Evolutionary conservation across 1,284 basidiomycete genomes (phyloP).

Genomic region (Sutorius eximius): DNA sequence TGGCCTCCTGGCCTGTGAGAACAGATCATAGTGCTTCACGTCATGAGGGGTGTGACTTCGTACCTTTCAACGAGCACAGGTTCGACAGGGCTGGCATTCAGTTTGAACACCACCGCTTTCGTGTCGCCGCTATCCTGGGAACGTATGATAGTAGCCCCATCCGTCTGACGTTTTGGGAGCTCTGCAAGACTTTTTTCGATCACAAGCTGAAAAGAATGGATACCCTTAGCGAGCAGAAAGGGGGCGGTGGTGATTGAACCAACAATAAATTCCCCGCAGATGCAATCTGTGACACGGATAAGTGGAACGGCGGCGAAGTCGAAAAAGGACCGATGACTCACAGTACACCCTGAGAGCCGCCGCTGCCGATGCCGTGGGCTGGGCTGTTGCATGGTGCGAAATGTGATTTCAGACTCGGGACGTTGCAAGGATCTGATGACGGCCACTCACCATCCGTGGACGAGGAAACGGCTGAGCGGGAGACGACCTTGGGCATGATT

Average conservation of each 20-base stretch:
- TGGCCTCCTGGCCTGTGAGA: conserved; percentile 55
- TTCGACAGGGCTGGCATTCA: conserved; percentile 65
- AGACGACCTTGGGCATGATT: conserved; percentile 78
- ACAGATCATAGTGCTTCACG: conserved; percentile 17
- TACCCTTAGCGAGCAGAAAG: conserved; percentile 4
- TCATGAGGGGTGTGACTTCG: conserved; percentile 23
- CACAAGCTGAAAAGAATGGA: conserved; percentile 57
- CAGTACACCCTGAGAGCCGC: conserved; percentile 79
- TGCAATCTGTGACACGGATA: conserved; percentile 57
- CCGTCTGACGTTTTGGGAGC: conserved; percentile 71
- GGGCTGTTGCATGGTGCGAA: conserved; percentile 47
- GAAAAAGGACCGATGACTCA: conserved; percentile 38
- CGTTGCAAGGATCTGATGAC: conserved; percentile 6
- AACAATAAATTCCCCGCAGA: conserved; percentile 83
- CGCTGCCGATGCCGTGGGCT: conserved; percentile 74
- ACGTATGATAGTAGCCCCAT: conserved; percentile 70
- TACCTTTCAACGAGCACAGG: conserved; percentile 74
- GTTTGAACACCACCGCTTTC: conserved; percentile 73
- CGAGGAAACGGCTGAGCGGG: conserved; percentile 76
- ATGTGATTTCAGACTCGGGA: conserved; percentile 1
- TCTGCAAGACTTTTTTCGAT: conserved; percentile 72
- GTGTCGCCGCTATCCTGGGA: conserved; percentile 56
- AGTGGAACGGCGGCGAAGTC: background rate
- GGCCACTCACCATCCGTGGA: conserved; percentile 67
- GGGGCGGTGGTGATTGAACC: conserved; percentile 31